Percentiles rank a stretch among this genome's conserved stretches.
phyloP scores from a whole-genome alignment of 371 early-diverging fungal species.

The Blyttiomyces sp. region DNA sequence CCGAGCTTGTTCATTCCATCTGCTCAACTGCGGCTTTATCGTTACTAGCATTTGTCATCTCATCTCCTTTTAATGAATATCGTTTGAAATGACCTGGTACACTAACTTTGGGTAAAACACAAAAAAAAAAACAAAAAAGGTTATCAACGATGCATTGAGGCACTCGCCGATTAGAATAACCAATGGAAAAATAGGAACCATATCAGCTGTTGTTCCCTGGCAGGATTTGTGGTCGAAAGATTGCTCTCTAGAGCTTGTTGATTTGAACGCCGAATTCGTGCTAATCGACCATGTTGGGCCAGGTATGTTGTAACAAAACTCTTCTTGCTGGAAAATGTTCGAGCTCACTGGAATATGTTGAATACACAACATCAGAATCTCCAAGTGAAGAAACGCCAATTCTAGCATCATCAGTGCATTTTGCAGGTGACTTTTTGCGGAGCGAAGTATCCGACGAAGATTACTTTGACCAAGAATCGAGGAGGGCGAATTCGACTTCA shows the following conservation, averaged over 20 bases:
- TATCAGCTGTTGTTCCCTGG: constrained; percentile 80
- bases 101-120: too few species aligned
- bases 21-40: too few species aligned
- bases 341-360: too few species aligned
- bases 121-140: too few species aligned
- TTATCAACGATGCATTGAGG: not conserved
- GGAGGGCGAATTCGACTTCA: not conserved
- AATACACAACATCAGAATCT: too few species aligned
- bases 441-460: constrained; percentile 59
- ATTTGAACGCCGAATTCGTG: constrained; percentile 41
- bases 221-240: constrained; percentile 75
- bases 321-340: too few species aligned
- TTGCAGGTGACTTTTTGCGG: constrained; percentile 82
- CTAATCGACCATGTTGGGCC: not conserved
- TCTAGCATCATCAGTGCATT: constrained; percentile 77
- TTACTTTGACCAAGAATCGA: not conserved
- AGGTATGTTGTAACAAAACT: too few species aligned
- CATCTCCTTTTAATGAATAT: too few species aligned
- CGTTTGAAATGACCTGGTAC: too few species aligned
- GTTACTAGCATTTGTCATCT: too few species aligned
- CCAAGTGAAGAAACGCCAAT: constrained; percentile 43
- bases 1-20: too few species aligned
- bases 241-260: constrained; percentile 72
- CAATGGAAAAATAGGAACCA: constrained; percentile 65
- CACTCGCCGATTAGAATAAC: not conserved